Percentiles rank a stretch among this genome's conserved stretches.
Evolutionary conservation across 2,329 filamentous ascomycete species (phyloP).

Genomic region (Epichloe festucae): DNA sequence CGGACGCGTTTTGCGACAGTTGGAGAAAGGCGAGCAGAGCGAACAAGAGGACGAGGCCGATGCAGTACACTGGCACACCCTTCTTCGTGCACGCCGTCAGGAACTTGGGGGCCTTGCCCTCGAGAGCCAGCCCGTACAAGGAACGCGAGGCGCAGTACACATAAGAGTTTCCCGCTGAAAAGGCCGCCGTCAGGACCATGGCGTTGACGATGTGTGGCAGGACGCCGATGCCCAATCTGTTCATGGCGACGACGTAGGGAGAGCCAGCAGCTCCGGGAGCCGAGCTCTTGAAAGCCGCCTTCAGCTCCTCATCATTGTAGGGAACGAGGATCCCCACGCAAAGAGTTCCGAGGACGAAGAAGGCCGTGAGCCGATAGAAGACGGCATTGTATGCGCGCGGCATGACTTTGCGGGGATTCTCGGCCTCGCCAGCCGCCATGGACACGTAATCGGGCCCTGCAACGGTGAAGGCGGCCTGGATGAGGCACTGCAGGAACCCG

Average conservation of each 20-base stretch:
- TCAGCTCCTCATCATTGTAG: constrained; percentile 51
- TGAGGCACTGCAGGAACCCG: constrained; percentile 65
- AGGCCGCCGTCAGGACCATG: constrained; percentile 53
- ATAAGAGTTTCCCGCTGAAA: constrained; percentile 53
- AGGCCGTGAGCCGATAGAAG: constrained; percentile 63
- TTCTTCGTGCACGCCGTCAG: constrained; percentile 46
- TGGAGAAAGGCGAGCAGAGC: constrained; percentile 63
- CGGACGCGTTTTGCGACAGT: constrained; percentile 49
- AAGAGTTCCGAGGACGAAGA: constrained; percentile 64
- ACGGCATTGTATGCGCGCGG: constrained; percentile 66
- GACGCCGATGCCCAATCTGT: constrained; percentile 46
- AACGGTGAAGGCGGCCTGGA: constrained; percentile 56
- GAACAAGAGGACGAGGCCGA: constrained; percentile 51
- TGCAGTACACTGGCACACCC: constrained; percentile 65
- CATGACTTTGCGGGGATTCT: constrained; percentile 56
- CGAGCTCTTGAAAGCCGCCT: constrained; percentile 42
- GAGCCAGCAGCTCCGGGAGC: constrained; percentile 57
- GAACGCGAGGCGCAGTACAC: constrained; percentile 55
- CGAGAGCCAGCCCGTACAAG: constrained; percentile 54
- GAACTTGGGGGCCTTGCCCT: constrained; percentile 47
- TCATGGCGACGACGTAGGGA: constrained; percentile 56
- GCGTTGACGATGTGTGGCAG: constrained; percentile 63
- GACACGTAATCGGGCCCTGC: constrained; percentile 56
- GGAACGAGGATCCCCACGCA: constrained; percentile 60
- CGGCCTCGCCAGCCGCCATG: constrained; percentile 57